Base-by-base conservation (phyloP, 2,329 filamentous ascomycete species). In the Harringtonia aguacate region DNA sequence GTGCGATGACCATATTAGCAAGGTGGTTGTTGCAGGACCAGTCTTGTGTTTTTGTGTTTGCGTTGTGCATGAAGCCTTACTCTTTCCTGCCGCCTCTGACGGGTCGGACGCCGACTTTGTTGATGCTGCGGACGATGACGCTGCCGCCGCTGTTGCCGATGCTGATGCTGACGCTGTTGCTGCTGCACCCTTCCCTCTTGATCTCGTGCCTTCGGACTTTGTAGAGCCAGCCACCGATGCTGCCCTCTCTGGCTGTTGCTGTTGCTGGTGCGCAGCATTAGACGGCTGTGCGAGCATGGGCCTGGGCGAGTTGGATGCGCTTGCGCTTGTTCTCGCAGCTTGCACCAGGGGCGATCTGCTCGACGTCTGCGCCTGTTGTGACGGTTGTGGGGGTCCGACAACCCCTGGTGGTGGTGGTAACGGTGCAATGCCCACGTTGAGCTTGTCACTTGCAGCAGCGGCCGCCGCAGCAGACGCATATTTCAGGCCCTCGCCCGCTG, bases 391-490 rank as follows among this genome's bases (percentile, higher is more conserved):
- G 8, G 37, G 24, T 44, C 44, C 64, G 58, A 45, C 64, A 60
- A 70, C 62, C 31, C 84, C 84, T 24, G 88, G 88, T 55, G 92
- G 92, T 49, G 92, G 90, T 44, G 92, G 92, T 57, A 97, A 71
- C 34, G 92, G 92, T 46, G 90, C 82, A 57, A 98, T 95, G 22
- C 92, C 92, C 27, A 97, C 83, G 59, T 83, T 90, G 67, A 86
- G 89, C 65, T 70, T 76, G 53, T 95, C 88, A 61, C 79, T 88
- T 37, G 89, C 87, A 1, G 92, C 90, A 0, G 90, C 92, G 0
- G 92, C 92, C 0, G 92, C 92, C 0, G 92, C 92, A 0, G 92
- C 92, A 31, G 92, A 97, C 36, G 92, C 92, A 60, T 98, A 98
- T 65, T 97, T 97, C 52, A 98, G 71, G 2, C 85, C 86, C 61